Percentiles rank a stretch among this genome's conserved stretches.
Conservation (phyloP, 140 eudicot genomes). For the Anethum foeniculum region DNA sequence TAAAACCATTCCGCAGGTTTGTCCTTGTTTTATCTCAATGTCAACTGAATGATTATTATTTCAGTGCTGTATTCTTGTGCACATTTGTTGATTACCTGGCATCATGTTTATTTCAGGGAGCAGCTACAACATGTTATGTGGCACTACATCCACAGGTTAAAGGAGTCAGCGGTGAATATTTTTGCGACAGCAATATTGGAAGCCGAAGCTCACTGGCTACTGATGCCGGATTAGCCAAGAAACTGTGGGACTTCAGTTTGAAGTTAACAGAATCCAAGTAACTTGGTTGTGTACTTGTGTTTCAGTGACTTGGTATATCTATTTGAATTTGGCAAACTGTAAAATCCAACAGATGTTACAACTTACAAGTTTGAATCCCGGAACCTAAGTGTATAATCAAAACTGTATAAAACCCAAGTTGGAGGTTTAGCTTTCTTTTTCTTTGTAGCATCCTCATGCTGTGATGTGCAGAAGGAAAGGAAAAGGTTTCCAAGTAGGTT, state of each 20-base stretch:
- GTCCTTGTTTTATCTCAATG: background rate
- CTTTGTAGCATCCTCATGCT: too few relatives aligned
- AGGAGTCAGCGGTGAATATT: conserved; percentile 73
- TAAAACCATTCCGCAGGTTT: conserved; percentile 54
- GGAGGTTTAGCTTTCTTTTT: too few relatives aligned
- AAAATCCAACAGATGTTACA: too few relatives aligned
- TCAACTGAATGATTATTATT: background rate
- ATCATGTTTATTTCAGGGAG: conserved; percentile 38
- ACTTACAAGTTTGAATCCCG: too few relatives aligned
- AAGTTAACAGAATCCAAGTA: conserved; percentile 26
- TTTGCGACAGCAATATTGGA: conserved; percentile 49
- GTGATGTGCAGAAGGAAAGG: too few relatives aligned
- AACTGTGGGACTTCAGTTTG: conserved; percentile 73
- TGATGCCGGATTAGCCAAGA: conserved; percentile 60
- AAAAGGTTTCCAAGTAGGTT: too few relatives aligned
- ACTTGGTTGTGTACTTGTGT: background rate
- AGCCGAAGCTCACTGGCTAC: conserved; percentile 29
- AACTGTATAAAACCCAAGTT: too few relatives aligned
- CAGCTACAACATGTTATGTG: conserved; percentile 75
- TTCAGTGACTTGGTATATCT: background rate
- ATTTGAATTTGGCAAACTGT: background rate
- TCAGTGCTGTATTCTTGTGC: background rate
- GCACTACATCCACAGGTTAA: conserved; percentile 62
- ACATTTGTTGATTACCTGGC: background rate
- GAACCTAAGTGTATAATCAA: too few relatives aligned